Base-by-base conservation (phyloP, 2,329 filamentous ascomycete genomes). In the Trichoderma harzianum region DNA sequence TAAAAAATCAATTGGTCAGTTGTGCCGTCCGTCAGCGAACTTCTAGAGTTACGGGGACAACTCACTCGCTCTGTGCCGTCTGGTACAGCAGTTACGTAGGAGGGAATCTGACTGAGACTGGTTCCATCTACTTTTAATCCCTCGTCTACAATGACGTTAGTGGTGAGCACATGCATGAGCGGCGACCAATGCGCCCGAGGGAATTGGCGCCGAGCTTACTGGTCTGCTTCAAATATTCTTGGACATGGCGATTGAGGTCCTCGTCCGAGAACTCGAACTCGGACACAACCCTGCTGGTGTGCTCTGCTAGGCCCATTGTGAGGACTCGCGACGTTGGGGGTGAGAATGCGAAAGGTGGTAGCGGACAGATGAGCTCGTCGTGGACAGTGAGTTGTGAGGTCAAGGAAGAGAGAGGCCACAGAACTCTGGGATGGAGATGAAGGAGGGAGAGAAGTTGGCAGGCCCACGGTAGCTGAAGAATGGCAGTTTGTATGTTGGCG, bases 51-150 rank as follows among this genome's bases (percentile, higher is more conserved):
- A 30, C 11, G 11, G 43, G 24, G 30, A 43, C 11, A 39, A 30
- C 73, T 77, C 84, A 95, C 94, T 91, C 98, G 97, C 84, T 99
- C 96, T 4, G 95, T 98, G 77, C 96, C 96, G 87, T 98, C 96
- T 79, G 96, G 96, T 32, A 98, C 95, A 43, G 90, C 92, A 1
- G 96, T 98, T 76, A 99, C 95, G 82, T 97, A 99, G 55, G 95
- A 97, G 8, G 96, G 96, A 78, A 99, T 98, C 84, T 98, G 96
- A 84, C 93, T 95, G 85, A 99, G 84, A 76, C 92, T 94, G 36
- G 93, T 91, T 74, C 91, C 91, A 77, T 95, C 90, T 78, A 91
- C 90, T 73, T 89, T 84, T 75, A 98, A 84, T 32, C 96, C 96
- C 85, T 97, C 93, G 75, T 92, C 93, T 95, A 76, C 39, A 68